These are phyloP conservation scores for Phalaenopsis hybrid DNA, from an alignment of 116 monocot species.

Conservation along the genomic window DNA sequence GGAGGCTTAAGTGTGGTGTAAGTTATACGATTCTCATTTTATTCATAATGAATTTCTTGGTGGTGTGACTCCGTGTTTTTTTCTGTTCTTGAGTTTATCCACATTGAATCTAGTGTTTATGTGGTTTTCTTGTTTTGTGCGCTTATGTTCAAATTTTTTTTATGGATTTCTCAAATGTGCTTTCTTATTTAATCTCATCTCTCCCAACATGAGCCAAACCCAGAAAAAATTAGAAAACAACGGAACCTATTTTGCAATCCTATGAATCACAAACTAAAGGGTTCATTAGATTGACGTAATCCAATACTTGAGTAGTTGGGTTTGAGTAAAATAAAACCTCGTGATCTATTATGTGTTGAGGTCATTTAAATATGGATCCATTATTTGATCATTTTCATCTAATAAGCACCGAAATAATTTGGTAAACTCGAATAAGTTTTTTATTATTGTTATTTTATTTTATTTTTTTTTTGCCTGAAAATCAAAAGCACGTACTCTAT, in stretches of 20 bases:
- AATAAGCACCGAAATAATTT: background rate
- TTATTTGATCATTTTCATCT: background rate
- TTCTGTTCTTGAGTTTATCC: no score
- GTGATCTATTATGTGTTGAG: background rate
- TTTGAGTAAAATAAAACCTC: background rate
- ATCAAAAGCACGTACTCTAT: background rate
- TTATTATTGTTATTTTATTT: background rate
- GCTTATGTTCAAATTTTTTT: no score
- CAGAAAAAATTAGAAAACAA: background rate
- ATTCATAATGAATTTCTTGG: no score
- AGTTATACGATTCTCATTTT: no score
- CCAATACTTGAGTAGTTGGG: background rate
- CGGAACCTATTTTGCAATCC: background rate
- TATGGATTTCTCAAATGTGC: no score
- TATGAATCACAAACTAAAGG: background rate
- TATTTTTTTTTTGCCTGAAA: background rate
- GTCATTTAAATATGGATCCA: background rate
- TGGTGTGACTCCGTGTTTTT: no score
- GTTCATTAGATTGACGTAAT: background rate
- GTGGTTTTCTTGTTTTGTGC: no score
- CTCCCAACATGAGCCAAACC: no score
- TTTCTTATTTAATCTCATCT: no score
- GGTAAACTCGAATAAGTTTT: background rate
- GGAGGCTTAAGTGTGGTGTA: no score
- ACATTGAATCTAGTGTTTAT: no score